A percentile compares a stretch with the other conserved stretches of the same genome.
Conservation (phyloP, 2,329 filamentous ascomycete genomes). For the Botryosphaeria dothidea region DNA sequence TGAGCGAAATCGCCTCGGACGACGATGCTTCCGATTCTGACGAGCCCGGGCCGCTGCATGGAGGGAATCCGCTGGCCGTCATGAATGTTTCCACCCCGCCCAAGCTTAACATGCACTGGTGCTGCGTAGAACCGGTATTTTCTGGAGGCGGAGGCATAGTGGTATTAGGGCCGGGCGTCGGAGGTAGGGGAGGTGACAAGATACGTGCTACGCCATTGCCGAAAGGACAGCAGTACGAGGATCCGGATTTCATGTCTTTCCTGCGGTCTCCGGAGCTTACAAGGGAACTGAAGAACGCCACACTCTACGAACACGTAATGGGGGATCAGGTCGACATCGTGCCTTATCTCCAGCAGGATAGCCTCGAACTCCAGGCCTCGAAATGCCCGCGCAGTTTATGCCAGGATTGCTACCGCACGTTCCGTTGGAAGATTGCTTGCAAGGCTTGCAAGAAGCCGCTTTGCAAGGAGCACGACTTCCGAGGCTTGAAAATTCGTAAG, state of each 20-base stretch:
- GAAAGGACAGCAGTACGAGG: slow-evolving; percentile 56
- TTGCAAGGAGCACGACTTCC: slow-evolving; percentile 62
- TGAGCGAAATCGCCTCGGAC: slow-evolving; percentile 52
- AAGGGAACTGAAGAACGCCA: slow-evolving; percentile 41
- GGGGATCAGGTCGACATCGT: slow-evolving; percentile 42
- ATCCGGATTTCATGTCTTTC: slow-evolving; percentile 54
- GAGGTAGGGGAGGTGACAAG: slow-evolving; percentile 55
- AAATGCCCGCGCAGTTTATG: slow-evolving; percentile 58
- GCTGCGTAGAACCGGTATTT: slow-evolving; percentile 61
- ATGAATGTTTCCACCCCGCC: slow-evolving; percentile 37
- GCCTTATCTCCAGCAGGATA: slow-evolving; percentile 41
- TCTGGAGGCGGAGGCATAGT: slow-evolving; percentile 62
- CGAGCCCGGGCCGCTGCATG: slow-evolving; percentile 26
- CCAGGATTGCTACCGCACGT: slow-evolving; percentile 58
- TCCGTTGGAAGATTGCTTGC: slow-evolving; percentile 61
- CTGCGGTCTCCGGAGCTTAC: slow-evolving; percentile 49
- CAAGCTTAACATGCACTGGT: slow-evolving; percentile 59
- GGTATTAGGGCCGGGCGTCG: slow-evolving; percentile 50
- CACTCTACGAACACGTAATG: slow-evolving; percentile 44
- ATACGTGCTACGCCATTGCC: slow-evolving; percentile 59
- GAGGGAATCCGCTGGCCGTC: slow-evolving; percentile 19
- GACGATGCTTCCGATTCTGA: slow-evolving; percentile 40
- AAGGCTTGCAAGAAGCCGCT: slow-evolving; percentile 58
- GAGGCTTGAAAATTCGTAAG: slow-evolving; percentile 56
- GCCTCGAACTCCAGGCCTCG: slow-evolving; percentile 44